Evolutionary conservation across 2,329 filamentous ascomycete species (phyloP), one percentile per base, ranked within the genome.

Genomic region (Apiospora kogelbergensis): DNA sequence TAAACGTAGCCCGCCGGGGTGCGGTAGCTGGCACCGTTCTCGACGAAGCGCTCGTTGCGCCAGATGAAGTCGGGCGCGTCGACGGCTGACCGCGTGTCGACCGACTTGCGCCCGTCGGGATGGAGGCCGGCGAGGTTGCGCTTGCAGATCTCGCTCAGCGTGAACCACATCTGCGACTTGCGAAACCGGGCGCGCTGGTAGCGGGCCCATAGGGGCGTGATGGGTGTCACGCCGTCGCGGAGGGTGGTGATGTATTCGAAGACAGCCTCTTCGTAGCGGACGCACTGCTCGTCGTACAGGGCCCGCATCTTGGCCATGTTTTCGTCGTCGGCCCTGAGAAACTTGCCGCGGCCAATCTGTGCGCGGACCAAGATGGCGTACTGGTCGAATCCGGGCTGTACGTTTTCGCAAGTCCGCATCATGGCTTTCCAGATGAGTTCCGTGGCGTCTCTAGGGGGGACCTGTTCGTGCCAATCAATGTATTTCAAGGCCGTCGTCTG

Each of bases 371-470:
- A 85, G 44, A 87, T 77, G 70, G 80, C 78, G 70, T 86, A 81
- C 0, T 91, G 86, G 17, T 84, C 79, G 70, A 92, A 84, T 0
- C 82, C 86, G 0, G 90, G 89, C 9, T 80, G 72, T 64, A 90
- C 76, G 68, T 84, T 83, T 79, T 89, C 88, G 0, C 88, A 88
- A n/a, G 80, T 76, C 3, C 83, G 81, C 0, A 81, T 88, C 87
- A 93, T 91, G 24, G 83, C 84, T 0, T 85, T 70, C 83, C 87
- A 92, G 24, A 94, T 76, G 6, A 81, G 76, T 46, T 83, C 76
- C 5, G 91, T 78, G n/a, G 86, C 81, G 2, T 80, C 71, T 2
- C 75, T 63, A 0, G 81, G 76, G 9, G 90, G 70, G 68, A 80
- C 37, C 63, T 80, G 78, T 53, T 74, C 71, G 1, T 67, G 37